Evolutionary conservation across 495 filamentous ascomycete species (phyloP).

Genomic region (Hypomontagnella submonticulosa): DNA sequence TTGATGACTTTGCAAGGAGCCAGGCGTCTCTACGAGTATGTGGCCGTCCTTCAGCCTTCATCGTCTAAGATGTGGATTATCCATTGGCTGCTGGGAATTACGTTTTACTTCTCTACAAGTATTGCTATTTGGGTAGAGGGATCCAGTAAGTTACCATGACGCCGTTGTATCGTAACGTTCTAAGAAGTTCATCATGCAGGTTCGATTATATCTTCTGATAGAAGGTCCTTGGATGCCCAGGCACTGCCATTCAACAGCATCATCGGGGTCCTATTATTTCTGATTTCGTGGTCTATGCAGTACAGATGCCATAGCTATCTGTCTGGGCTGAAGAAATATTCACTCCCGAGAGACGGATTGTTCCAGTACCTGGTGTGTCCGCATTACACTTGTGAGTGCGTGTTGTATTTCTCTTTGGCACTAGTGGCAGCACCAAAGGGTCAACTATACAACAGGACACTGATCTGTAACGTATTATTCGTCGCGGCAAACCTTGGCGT

Average conservation of each 20-base stretch:
- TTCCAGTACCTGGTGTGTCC: conserved; percentile 81
- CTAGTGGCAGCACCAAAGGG: conserved; percentile 75
- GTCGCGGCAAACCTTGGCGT: conserved; percentile 82
- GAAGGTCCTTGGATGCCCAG: conserved; percentile 41
- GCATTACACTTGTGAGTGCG: conserved; percentile 91
- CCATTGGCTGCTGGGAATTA: conserved; percentile 81
- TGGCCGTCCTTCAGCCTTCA: conserved; percentile 70
- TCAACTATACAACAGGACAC: conserved; percentile 73
- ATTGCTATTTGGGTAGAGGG: conserved; percentile 90
- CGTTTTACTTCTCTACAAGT: conserved; percentile 77
- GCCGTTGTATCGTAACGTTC: conserved; percentile 13
- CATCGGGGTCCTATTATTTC: conserved; percentile 71
- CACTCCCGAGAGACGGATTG: conserved; percentile 71
- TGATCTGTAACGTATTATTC: conserved; percentile 75
- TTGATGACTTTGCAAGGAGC: conserved; percentile 79
- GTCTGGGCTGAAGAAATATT: conserved; percentile 83
- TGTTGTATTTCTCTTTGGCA: conserved; percentile 83
- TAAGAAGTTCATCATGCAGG: conserved; percentile 34
- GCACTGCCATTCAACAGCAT: conserved; percentile 69
- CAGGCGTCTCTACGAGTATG: conserved; percentile 79
- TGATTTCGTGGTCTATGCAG: conserved; percentile 80
- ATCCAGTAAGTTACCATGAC: conserved; percentile 64
- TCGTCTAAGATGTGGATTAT: conserved; percentile 79
- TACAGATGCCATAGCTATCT: conserved; percentile 85
- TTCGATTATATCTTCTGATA: conserved; percentile 44